Percentiles rank a stretch among this genome's conserved stretches.
phyloP scores from a whole-genome alignment of 305 asterid species.

The Nicotiana rustica region DNA sequence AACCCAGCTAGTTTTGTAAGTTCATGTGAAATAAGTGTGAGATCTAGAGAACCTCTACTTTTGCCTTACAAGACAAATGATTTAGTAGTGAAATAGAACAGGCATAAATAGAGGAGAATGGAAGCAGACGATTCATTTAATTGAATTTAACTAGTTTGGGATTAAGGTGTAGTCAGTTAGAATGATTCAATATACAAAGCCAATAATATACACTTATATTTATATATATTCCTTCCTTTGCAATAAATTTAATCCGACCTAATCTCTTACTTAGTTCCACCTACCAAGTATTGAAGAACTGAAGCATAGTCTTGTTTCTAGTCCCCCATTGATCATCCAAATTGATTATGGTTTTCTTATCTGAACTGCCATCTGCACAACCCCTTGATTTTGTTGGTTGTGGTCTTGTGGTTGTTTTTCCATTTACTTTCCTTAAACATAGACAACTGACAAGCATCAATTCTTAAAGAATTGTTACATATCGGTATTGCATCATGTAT shows the following conservation, averaged over 20 bases:
- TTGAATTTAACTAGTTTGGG: too few relatives aligned
- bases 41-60: neutral
- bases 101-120: neutral
- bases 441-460: neutral
- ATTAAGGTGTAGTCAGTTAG: too few relatives aligned
- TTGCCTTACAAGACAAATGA: neutral
- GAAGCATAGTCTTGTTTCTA: neutral
- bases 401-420: neutral
- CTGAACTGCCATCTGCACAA: neutral
- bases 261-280: constrained; percentile 11
- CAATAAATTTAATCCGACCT: neutral
- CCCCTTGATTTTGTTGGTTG: neutral
- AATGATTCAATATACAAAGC: too few relatives aligned
- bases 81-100: neutral
- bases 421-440: neutral
- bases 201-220: too few relatives aligned
- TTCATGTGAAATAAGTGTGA: neutral
- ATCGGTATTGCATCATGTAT: neutral
- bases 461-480: neutral
- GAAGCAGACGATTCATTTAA: too few relatives aligned
- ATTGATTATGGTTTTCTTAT: neutral
- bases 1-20: neutral
- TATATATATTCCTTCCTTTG: too few relatives aligned
- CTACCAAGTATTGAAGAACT: constrained; percentile 8
- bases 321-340: constrained; percentile 15